Percentiles rank a stretch among this genome's conserved stretches.
Evolutionary conservation across 73 alveolate genomes (phyloP).

Genomic region (Paramecium tetraurelia): DNA sequence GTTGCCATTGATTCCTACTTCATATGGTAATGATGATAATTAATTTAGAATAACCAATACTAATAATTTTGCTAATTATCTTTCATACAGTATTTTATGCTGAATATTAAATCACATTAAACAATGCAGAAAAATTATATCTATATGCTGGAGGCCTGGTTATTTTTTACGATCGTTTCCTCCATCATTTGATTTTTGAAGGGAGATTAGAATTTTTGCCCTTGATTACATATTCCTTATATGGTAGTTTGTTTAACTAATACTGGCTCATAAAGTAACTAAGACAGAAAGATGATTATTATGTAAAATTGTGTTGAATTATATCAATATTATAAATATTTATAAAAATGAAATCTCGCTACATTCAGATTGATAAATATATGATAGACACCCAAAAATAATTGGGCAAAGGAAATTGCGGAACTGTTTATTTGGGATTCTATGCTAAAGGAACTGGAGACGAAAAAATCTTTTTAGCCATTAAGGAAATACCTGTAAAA

Average conservation of each 20-base stretch:
- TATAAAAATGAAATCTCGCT: not conserved
- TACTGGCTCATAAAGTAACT: not conserved
- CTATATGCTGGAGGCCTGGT: not conserved
- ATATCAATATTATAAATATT: not conserved
- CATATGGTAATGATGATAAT: not conserved
- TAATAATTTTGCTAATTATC: not conserved
- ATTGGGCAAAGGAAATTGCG: conserved; percentile 51
- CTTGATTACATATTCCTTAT: not conserved
- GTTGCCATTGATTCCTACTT: conserved; percentile 4
- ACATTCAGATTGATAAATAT: conserved; percentile 48
- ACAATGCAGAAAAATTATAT: not conserved
- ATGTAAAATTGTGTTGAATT: not conserved
- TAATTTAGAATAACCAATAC: conserved; percentile 50
- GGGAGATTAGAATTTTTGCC: not conserved
- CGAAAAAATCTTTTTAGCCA: conserved; percentile 40
- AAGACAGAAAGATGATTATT: not conserved
- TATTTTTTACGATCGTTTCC: not conserved
- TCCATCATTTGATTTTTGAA: not conserved
- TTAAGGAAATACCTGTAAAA: conserved; percentile 57
- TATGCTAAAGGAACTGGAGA: conserved; percentile 47
- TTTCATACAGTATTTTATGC: conserved; percentile 52
- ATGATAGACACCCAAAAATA: conserved; percentile 46
- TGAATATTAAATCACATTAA: conserved; percentile 17
- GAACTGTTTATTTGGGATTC: conserved; percentile 56
- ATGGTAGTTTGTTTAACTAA: conserved; percentile 29